Base-by-base conservation (phyloP, 768 basidiomycete species). In the Leccinum truebloodii region DNA sequence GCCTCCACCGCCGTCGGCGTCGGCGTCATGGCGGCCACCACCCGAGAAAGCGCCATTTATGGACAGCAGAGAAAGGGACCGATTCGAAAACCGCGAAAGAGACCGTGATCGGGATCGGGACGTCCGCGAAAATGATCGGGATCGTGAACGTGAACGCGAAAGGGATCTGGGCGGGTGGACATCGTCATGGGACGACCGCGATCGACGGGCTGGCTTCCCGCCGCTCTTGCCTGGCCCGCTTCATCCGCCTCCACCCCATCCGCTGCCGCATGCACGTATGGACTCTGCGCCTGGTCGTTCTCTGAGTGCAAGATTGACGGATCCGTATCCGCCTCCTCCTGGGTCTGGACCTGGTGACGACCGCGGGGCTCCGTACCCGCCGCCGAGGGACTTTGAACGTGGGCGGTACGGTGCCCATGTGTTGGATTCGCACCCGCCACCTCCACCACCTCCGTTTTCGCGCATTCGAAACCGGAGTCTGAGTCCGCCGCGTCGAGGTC, bases 391-490 rank as follows among this genome's bases (percentile, higher is more conserved):
- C 0, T 66, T 67, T 49, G 75, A 77, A 2, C 71, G 75, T 26
- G 62, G 66, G 10, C 69, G 73, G 39, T 74, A 72, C 35, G 60
- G 65, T 14, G 59, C 32, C 1, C 30, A 51, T 9, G 35, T 63
- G 2, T 48, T 68, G 49, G 68, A 64, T 26, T n/a, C 71, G 6
- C 57, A 52, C 5, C 67, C 71, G 2, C 62, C 73, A 7, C 54
- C 48, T 8, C 46, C 56, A 1, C 57, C 41, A 0, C 37, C 32
- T 20, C 32, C 60, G 16, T 79, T 76, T 60, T 73, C 72, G n/a
- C 77, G 81, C 5, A 75, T 81, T 22, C 76, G 82, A n/a, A 75
- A 64, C 12, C 75, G 81, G 46, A 83, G 82, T 59, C 76, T 79
- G 4, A 83, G 80, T 67, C 63, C 73, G 3, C 61, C 73, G 7